Evolutionary conservation across 176 grass and related monocot genomes (phyloP).

Genomic region (Oryza longistaminata): DNA sequence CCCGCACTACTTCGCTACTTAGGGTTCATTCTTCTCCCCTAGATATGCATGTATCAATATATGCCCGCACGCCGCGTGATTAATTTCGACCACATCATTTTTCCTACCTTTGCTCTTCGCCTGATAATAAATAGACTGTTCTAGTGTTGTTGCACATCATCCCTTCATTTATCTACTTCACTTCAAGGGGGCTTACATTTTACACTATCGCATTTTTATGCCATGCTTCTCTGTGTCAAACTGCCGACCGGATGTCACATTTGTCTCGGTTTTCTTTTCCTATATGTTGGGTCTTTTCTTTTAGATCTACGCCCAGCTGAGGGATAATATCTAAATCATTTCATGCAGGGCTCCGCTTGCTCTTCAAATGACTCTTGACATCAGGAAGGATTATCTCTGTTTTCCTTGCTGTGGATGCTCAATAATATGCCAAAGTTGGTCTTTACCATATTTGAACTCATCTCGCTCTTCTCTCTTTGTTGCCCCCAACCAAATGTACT

Average conservation of each 20-base stretch:
- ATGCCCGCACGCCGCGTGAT: neutral
- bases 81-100: neutral
- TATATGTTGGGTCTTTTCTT: neutral
- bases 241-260: neutral
- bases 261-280: neutral
- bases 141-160: too few relatives aligned
- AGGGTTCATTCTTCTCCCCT: neutral
- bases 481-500: neutral
- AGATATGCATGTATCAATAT: neutral
- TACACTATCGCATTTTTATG: neutral
- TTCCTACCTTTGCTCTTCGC: neutral
- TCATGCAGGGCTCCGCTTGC: conserved; percentile 41
- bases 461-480: neutral
- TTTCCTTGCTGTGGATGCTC: conserved; percentile 32
- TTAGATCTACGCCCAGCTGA: neutral
- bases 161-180: neutral
- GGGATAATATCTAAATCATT: neutral
- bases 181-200: neutral
- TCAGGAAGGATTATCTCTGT: conserved; percentile 34
- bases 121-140: neutral
- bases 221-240: neutral
- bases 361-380: conserved; percentile 58
- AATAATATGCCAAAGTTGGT: conserved; percentile 39
- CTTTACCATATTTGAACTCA: neutral
- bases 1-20: neutral